Evolutionary conservation across 2,329 filamentous ascomycete species (phyloP).

Genomic region (Phialophora tarda): DNA sequence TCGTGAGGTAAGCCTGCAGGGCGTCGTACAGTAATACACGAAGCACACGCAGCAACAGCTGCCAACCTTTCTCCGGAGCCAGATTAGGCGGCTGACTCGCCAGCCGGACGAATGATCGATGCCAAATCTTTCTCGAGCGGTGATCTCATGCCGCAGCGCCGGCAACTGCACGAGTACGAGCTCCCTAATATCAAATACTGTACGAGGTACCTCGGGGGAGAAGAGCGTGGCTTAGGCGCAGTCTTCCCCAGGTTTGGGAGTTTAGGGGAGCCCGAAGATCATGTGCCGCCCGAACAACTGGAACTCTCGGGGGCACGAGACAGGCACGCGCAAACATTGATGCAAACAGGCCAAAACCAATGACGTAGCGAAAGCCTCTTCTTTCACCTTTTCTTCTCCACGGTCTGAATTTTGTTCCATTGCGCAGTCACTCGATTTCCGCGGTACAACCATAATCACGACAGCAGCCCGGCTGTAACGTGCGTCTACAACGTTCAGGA

Average conservation of each 20-base stretch:
- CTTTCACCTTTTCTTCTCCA: background rate
- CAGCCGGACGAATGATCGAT: background rate
- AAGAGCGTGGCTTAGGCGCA: background rate
- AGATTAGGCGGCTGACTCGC: constrained; percentile 5
- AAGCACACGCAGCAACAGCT: background rate
- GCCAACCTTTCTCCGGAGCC: constrained; percentile 1
- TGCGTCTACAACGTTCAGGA: constrained; percentile 11
- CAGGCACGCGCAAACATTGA: too few species aligned
- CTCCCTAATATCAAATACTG: background rate
- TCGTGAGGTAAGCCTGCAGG: constrained; percentile 23
- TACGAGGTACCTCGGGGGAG: background rate
- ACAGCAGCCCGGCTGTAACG: constrained; percentile 4
- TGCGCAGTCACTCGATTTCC: background rate
- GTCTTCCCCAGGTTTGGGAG: background rate
- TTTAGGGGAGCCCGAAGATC: background rate
- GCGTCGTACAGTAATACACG: constrained; percentile 11
- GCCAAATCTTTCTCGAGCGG: background rate
- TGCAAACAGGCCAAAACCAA: background rate
- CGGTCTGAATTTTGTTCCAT: background rate
- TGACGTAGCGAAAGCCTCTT: background rate
- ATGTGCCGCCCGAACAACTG: background rate
- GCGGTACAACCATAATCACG: background rate
- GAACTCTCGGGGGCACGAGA: background rate
- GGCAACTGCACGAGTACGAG: background rate
- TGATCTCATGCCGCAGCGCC: background rate